These are phyloP conservation scores for Aspergillus bombycis DNA, from an alignment of 2,329 filamentous ascomycete species.

Conservation along the genomic window DNA sequence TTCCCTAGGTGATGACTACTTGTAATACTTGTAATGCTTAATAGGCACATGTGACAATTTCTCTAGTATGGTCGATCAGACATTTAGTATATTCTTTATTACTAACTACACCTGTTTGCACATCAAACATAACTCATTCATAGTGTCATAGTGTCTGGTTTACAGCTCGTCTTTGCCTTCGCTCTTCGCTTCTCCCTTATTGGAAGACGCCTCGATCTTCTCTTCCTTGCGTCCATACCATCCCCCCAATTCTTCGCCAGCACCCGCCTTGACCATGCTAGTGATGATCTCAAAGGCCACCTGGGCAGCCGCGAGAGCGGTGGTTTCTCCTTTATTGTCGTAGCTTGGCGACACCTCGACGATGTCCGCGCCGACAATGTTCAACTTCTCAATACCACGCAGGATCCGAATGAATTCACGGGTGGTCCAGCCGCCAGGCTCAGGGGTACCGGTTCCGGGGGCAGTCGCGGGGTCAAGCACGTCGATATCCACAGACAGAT, in stretches of 20 bases:
- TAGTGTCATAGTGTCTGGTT: constrained; percentile 23
- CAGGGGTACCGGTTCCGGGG: constrained; percentile 83
- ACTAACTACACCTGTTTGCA: neutral
- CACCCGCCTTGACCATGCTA: constrained; percentile 51
- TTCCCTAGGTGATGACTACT: neutral
- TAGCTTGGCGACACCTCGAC: constrained; percentile 89
- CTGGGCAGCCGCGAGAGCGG: constrained; percentile 80
- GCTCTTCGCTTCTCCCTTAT: constrained; percentile 9
- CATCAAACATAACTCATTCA: constrained; percentile 15
- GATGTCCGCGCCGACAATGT: constrained; percentile 85
- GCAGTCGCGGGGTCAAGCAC: constrained; percentile 72
- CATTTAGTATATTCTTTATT: neutral
- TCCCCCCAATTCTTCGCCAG: constrained; percentile 42
- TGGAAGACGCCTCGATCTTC: constrained; percentile 15
- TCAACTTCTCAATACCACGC: constrained; percentile 77
- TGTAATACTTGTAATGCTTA: neutral
- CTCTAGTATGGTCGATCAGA: neutral
- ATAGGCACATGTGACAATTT: neutral
- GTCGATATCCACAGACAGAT: constrained; percentile 80
- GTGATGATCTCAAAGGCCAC: constrained; percentile 85
- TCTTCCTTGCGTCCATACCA: constrained; percentile 42
- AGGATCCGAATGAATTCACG: constrained; percentile 83
- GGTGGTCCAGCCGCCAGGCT: constrained; percentile 89
- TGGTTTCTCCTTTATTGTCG: constrained; percentile 78
- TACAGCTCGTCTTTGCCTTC: constrained; percentile 34